A percentile compares a stretch with the other conserved stretches of the same genome.
phyloP scores from a whole-genome alignment of 2,329 filamentous ascomycete species.

The Coleophoma cylindrospora region DNA sequence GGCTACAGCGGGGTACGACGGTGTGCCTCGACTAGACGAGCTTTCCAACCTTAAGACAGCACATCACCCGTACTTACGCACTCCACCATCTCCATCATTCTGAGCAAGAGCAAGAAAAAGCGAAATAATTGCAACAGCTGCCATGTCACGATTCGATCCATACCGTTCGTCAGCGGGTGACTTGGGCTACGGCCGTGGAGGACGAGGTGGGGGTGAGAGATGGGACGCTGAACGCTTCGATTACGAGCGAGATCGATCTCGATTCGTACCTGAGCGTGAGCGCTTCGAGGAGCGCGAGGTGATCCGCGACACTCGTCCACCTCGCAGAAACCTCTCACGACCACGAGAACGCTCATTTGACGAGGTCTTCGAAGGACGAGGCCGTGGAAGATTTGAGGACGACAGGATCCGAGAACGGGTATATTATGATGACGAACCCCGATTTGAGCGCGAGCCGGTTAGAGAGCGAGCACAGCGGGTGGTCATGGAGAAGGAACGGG shows the following conservation, averaged over 20 bases:
- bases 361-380: slow-evolving; percentile 42
- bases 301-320: slow-evolving; percentile 29
- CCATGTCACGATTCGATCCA: slow-evolving; percentile 24
- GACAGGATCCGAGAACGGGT: slow-evolving; percentile 31
- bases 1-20: slow-evolving; percentile 1
- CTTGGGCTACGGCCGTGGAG: slow-evolving; percentile 26
- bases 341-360: slow-evolving; percentile 42
- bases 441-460: slow-evolving; percentile 48
- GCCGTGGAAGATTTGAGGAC: slow-evolving; percentile 23
- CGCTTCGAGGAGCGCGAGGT: slow-evolving; percentile 46
- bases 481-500: slow-evolving; percentile 22
- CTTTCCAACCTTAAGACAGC: too few species aligned
- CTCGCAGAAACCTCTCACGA: slow-evolving; percentile 29
- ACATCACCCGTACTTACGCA: too few species aligned
- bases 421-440: slow-evolving; percentile 36
- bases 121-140: not conserved
- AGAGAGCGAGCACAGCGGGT: slow-evolving; percentile 26
- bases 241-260: slow-evolving; percentile 39
- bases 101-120: not conserved
- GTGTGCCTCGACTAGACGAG: not conserved
- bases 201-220: slow-evolving; percentile 23
- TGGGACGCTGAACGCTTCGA: slow-evolving; percentile 53
- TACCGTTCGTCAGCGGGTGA: slow-evolving; percentile 28
- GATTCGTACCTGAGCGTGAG: slow-evolving; percentile 30
- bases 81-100: not conserved